Conservation (phyloP, 1,284 basidiomycete genomes). For the Rugosomyces carneus region DNA sequence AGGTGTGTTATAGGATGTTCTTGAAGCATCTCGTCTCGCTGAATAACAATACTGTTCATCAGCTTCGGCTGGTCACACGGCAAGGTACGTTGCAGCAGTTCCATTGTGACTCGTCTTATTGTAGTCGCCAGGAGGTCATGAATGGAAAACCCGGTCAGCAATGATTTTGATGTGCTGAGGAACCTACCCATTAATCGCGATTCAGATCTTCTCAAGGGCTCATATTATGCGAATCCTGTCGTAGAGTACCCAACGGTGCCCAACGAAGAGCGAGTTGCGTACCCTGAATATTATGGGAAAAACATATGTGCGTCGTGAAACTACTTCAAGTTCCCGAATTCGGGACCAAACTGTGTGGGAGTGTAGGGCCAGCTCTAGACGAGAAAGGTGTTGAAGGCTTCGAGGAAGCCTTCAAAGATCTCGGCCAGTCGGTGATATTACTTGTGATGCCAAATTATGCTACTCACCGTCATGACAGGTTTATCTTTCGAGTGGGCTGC, state of each 20-base stretch:
- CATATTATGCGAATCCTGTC: conserved; percentile 87
- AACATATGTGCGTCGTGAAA: conserved; percentile 68
- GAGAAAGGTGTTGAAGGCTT: conserved; percentile 68
- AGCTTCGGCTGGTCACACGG: conserved; percentile 94
- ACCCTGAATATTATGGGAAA: conserved; percentile 75
- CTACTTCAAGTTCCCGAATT: too few relatives aligned
- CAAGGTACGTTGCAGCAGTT: conserved; percentile 46
- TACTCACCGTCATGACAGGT: conserved; percentile 31
- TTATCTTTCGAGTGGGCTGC: conserved; percentile 77
- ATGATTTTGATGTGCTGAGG: not conserved
- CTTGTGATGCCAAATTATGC: not conserved
- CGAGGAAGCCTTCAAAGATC: conserved; percentile 78
- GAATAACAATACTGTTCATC: conserved; percentile 1
- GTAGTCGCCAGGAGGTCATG: conserved; percentile 72
- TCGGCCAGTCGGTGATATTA: conserved; percentile 40
- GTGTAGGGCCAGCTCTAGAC: conserved; percentile 61
- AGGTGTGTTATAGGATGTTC: conserved; percentile 41
- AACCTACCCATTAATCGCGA: not conserved
- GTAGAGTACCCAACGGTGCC: conserved; percentile 59
- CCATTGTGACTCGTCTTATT: not conserved
- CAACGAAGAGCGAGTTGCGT: conserved; percentile 40
- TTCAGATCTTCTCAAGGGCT: conserved; percentile 80
- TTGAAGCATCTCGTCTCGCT: not conserved
- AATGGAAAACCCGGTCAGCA: conserved; percentile 75
- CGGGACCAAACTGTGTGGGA: too few relatives aligned